Percentiles rank a stretch among this genome's conserved stretches.
Conservation (phyloP, 768 basidiomycete genomes). For the Amanita exitialis region DNA sequence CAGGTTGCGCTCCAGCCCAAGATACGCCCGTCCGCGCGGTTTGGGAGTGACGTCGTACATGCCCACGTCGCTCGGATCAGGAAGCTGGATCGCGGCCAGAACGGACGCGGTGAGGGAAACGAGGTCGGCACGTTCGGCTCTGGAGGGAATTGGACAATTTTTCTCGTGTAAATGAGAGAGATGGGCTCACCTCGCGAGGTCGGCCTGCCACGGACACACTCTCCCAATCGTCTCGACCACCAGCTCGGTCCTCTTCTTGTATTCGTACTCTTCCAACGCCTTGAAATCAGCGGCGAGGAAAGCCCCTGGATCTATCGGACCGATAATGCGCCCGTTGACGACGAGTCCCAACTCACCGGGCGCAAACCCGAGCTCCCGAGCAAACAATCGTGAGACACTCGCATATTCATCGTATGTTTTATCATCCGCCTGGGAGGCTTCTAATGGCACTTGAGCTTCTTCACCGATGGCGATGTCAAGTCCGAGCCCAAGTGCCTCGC, state of each 20-base stretch:
- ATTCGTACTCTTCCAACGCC: slow-evolving; percentile 65
- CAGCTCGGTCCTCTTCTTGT: slow-evolving; percentile 56
- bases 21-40: slow-evolving; percentile 54
- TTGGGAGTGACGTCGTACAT: slow-evolving; percentile 57
- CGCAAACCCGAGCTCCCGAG: slow-evolving; percentile 43
- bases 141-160: slow-evolving; percentile 16
- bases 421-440: slow-evolving; percentile 15
- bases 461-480: slow-evolving; percentile 7
- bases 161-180: neutral
- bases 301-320: slow-evolving; percentile 49
- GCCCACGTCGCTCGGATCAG: slow-evolving; percentile 64
- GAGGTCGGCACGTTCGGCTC: slow-evolving; percentile 45
- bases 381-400: slow-evolving; percentile 34
- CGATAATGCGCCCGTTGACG: slow-evolving; percentile 82
- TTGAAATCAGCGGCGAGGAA: slow-evolving; percentile 69
- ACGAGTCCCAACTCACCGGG: slow-evolving; percentile 58
- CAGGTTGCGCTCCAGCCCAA: slow-evolving; percentile 44
- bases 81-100: slow-evolving; percentile 58
- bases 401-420: slow-evolving; percentile 32
- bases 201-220: slow-evolving; percentile 28
- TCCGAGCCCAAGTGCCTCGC: neutral
- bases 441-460: slow-evolving; percentile 29
- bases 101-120: slow-evolving; percentile 62
- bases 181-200: slow-evolving; percentile 31
- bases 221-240: slow-evolving; percentile 56